Evolutionary conservation across 176 grass and related monocot genomes (phyloP).

Genomic region (Pharus latifolius): DNA sequence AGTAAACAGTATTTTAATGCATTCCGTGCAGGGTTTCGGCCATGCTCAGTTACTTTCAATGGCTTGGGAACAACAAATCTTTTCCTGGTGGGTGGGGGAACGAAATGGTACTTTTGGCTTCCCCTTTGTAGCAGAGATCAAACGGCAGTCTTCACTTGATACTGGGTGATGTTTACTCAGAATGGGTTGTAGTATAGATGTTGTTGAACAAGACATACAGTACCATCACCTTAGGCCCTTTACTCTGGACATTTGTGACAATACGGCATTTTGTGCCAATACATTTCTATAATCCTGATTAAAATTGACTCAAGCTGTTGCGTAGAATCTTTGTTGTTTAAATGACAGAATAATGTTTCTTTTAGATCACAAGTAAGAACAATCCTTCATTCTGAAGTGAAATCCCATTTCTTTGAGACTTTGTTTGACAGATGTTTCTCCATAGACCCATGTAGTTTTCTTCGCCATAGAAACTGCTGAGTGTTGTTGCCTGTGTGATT

Average conservation of each 20-base stretch:
- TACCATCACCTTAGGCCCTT: slow-evolving; percentile 9
- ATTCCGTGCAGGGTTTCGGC: slow-evolving; percentile 7
- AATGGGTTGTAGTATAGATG: slow-evolving; percentile 23
- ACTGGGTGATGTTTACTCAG: slow-evolving; percentile 3
- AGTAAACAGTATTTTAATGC: slow-evolving; percentile 17
- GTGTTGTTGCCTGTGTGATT: too few relatives aligned
- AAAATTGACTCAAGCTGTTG: neutral
- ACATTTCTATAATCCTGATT: neutral
- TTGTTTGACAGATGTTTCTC: neutral
- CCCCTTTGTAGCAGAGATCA: neutral
- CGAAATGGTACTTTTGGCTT: neutral
- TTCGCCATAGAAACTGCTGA: neutral
- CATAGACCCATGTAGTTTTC: neutral
- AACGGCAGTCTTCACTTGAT: neutral
- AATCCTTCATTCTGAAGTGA: too few relatives aligned
- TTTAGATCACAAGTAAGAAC: too few relatives aligned
- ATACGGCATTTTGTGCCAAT: neutral
- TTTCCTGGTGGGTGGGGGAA: neutral
- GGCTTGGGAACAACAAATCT: neutral
- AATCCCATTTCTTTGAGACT: too few relatives aligned
- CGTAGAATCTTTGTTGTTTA: neutral
- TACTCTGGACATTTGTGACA: neutral
- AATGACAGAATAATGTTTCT: neutral
- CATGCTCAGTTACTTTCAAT: neutral
- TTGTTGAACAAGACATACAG: neutral